Evolutionary conservation across 1,284 basidiomycete genomes (phyloP), one percentile per base, ranked within the genome.

Genomic region (Schizophyllum amplum): DNA sequence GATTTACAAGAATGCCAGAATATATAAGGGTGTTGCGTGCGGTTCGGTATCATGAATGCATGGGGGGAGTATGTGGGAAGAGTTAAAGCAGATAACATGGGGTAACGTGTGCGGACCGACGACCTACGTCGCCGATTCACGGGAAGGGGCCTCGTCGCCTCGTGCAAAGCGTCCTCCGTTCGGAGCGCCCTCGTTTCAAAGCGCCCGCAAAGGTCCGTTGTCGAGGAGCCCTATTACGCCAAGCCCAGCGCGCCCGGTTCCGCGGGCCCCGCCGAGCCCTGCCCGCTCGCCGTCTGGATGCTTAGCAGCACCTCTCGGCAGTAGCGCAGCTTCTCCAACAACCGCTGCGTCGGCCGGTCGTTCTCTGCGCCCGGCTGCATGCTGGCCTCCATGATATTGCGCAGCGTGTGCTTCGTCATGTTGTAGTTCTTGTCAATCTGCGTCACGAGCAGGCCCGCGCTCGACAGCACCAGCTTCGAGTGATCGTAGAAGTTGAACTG

Each of bases 401-500:
- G 78, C 52, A 98, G 76, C 11, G 83, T 80, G 79, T 85, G 92
- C 24, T 86, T 85, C 47, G 84, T 84, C 66, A 95, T 74, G 52
- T 79, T 77, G 72, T 93, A 92, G 66, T 89, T 82, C 72, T 92
- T 93, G 77, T 94, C 92, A 66, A 98, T 95, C 69, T 94, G 85
- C 2, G 92, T 90, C 51, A 98, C 77, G 15, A 89, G 74, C 22
- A 88, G 76, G 1, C 90, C 95, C 27, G 87, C 77, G 1, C 84
- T 81, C 5, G 92, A 93, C 55, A 98, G 76, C 60, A 99, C 87
- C 57, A 98, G 74, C 71, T 99, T 99, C 47, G 91, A 90, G 75
- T 99, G 96, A 73, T 99, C 96, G 72, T 92, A 93, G 71, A 98
- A 98, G 78, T 98, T 99, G 81, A 98, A 96, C 92, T 97, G 68